phyloP scores from a whole-genome alignment of 208 protist genomes.

The Giardia muris region DNA sequence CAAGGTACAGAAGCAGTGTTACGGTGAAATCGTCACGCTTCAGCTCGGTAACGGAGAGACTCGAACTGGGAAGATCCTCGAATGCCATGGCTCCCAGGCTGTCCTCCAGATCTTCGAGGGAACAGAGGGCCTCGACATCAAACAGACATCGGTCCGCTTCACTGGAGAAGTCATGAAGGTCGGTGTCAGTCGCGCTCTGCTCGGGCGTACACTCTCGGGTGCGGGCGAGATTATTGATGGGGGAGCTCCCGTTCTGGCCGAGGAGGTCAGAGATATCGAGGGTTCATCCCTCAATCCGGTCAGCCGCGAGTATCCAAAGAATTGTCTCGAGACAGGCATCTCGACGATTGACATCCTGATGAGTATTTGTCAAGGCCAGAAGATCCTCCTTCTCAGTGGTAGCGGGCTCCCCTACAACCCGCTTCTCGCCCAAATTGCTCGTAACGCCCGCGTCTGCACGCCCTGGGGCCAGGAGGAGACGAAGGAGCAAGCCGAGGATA shows the following conservation, averaged over 20 bases:
- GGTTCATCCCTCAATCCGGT: constrained; percentile 97
- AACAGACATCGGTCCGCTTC: constrained; percentile 64
- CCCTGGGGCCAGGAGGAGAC: constrained; percentile 49
- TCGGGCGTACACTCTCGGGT: constrained; percentile 97
- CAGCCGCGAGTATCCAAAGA: constrained; percentile 90
- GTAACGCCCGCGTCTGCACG: constrained; percentile 90
- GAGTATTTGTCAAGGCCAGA: constrained; percentile 97
- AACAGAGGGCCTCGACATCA: constrained; percentile 31
- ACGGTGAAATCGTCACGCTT: constrained; percentile 97
- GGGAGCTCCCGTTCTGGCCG: constrained; percentile 76
- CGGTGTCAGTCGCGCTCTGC: constrained; percentile 94
- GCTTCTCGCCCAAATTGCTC: constrained; percentile 98
- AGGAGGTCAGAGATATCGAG: constrained; percentile 95
- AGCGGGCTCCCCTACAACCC: constrained; percentile 99
- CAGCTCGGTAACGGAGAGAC: constrained; percentile 57
- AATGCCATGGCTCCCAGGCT: constrained; percentile 86
- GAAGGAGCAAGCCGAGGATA: constrained; percentile 63
- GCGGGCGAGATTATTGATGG: constrained; percentile 96
- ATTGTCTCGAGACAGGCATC: constrained; percentile 99
- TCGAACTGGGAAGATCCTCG: constrained; percentile 71
- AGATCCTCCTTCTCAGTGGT: constrained; percentile 99
- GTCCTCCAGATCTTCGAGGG: constrained; percentile 78
- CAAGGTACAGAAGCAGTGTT: constrained; percentile 90
- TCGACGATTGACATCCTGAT: constrained; percentile 99
- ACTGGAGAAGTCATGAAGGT: constrained; percentile 92